These are phyloP conservation scores for Trametes versicolor DNA, from an alignment of 1,284 basidiomycete genomes.

Conservation along the genomic window DNA sequence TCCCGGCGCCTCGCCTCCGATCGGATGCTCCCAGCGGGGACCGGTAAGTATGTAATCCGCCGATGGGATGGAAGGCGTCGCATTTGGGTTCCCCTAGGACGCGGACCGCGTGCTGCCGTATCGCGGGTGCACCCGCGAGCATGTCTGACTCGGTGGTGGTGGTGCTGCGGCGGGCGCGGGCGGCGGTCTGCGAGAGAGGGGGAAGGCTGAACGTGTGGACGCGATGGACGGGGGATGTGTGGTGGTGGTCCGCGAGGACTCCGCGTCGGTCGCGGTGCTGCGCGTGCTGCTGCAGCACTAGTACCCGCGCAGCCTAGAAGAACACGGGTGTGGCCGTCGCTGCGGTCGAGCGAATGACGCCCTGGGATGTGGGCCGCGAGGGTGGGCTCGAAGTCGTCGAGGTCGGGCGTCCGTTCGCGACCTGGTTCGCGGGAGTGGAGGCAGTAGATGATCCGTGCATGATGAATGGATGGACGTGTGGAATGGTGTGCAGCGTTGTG, in stretches of 20 bases:
- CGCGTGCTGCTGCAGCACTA: not conserved
- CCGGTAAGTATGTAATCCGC: constrained; percentile 33
- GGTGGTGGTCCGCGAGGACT: constrained; percentile 2
- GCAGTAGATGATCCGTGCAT: constrained; percentile 31
- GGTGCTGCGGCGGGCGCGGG: not conserved
- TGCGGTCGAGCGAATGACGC: constrained; percentile 40
- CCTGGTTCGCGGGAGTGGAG: constrained; percentile 19
- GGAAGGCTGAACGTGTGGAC: not conserved
- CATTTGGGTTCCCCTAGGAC: not conserved
- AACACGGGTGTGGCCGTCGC: constrained; percentile 43
- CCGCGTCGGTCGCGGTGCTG: not conserved
- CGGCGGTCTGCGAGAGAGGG: not conserved
- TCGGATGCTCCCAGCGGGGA: constrained; percentile 27
- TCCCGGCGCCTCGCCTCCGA: constrained; percentile 29
- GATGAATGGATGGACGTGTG: constrained; percentile 14
- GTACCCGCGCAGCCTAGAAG: constrained; percentile 34
- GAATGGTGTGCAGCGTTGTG: not conserved
- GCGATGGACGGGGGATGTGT: not conserved
- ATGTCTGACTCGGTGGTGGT: not conserved
- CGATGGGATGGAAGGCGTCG: constrained; percentile 20
- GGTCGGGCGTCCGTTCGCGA: constrained; percentile 27
- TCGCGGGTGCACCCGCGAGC: not conserved
- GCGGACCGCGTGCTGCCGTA: constrained; percentile 6
- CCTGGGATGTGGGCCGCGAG: constrained; percentile 34
- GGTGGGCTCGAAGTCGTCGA: constrained; percentile 28